These are phyloP conservation scores for Middelhovenomyces tepae DNA, from an alignment of 805 yeast species.

Conservation along the genomic window DNA sequence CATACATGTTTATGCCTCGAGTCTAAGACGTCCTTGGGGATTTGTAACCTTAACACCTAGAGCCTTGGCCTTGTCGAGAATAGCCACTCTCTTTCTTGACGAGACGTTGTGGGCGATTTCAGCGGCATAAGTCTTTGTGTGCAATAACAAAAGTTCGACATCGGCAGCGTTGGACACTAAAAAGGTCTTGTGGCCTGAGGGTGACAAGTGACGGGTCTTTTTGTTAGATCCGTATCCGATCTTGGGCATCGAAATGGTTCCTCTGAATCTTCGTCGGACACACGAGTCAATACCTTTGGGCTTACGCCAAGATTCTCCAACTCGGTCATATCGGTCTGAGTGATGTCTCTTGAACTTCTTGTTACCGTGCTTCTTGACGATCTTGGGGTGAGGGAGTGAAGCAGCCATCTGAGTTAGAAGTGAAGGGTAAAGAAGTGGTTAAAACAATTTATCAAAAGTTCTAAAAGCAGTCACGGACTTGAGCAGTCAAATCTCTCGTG, in stretches of 20 bases:
- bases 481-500: too few relatives aligned
- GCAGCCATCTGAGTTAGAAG: conserved; percentile 65
- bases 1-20: conserved; percentile 68
- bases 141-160: conserved; percentile 90
- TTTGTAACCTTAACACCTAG: conserved; percentile 98
- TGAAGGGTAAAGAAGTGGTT: too few relatives aligned
- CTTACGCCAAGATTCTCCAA: conserved; percentile 98
- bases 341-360: conserved; percentile 99
- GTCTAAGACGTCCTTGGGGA: conserved; percentile 96
- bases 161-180: conserved; percentile 87
- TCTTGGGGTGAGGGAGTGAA: conserved; percentile 96
- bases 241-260: conserved; percentile 97
- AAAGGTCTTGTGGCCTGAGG: conserved; percentile 98
- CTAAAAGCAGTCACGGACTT: too few relatives aligned
- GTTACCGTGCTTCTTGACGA: conserved; percentile 93
- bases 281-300: conserved; percentile 99
- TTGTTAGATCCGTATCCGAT: conserved; percentile 99
- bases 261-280: conserved; percentile 99
- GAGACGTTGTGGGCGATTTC: conserved; percentile 99
- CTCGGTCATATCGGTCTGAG: conserved; percentile 99
- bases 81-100: conserved; percentile 95
- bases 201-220: conserved; percentile 90
- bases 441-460: too few relatives aligned
- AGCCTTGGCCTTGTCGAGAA: conserved; percentile 95
- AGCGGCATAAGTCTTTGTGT: conserved; percentile 98